Base-by-base conservation (phyloP, 1,284 basidiomycete genomes). In the Marasmius oreades region DNA sequence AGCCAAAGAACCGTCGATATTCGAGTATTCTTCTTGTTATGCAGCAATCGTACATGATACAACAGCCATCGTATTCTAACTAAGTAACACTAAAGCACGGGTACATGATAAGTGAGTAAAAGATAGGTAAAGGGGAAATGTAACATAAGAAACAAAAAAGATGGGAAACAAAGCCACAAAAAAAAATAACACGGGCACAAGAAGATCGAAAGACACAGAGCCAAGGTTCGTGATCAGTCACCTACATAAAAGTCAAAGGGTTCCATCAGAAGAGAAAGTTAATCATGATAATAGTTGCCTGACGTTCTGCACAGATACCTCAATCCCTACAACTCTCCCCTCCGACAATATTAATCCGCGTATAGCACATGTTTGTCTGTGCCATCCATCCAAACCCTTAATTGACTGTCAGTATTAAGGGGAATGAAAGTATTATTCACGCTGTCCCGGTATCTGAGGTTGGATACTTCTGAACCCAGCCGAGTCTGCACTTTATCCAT, bases 341-440 rank as follows among this genome's bases (percentile, higher is more conserved):
- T 36, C 36, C 10, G 28, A 11, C 52, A 12, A 28, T 34, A n/a
- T 73, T 67, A 88, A 63, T 87, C 86, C 53, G 94, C 93, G 68
- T 91, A 97, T 61, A 98, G 76, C 47, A 95, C 85, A 70, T 96
- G 84, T 72, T 94, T 94, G 64, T 94, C 92, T 53, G 93, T 89
- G 48, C 76, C 79, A 60, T 86, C 85, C 69, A 98, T 78, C 95
- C 95, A 98, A 22, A 79, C 77, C 56, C 81, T 79, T 61, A 98
- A 72, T 48, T 88, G 86, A 7, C 76, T 76, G 68, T 97, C 93
- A 59, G 81, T 79, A 58, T 81, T 75, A 64, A 95, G 72, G 47
- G 82, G 81, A 46, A 88, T 75, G 66, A 88, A 87, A 51, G 77
- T 73, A 63, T 85, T 80, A 64, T 78, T 80, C 64, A 85, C 70